A percentile compares a stretch with the other conserved stretches of the same genome.
Conservation (phyloP, 164 flowering plant genomes). For the Saururus chinensis region DNA sequence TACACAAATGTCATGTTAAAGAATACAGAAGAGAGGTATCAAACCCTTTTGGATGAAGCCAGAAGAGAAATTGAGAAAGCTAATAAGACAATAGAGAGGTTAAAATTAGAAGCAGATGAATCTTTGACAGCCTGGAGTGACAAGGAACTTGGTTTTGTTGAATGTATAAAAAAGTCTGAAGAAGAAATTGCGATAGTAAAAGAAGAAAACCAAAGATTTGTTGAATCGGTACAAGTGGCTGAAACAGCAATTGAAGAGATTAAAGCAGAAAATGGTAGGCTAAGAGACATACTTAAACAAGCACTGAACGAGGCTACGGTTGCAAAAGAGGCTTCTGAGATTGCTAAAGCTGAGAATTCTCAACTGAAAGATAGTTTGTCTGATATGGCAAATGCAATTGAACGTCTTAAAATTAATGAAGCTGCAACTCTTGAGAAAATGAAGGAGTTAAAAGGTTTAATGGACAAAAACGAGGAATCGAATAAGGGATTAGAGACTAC, state of each 20-base stretch:
- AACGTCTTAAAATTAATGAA: conserved; percentile 37
- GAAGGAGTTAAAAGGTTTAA: conserved; percentile 38
- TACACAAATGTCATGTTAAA: conserved; percentile 17
- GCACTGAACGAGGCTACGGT: conserved; percentile 74
- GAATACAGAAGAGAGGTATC: conserved; percentile 28
- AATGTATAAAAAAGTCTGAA: conserved; percentile 56
- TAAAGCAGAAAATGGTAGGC: conserved; percentile 51
- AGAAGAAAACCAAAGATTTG: conserved; percentile 34
- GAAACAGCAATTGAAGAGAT: conserved; percentile 29
- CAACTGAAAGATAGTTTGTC: conserved; percentile 52
- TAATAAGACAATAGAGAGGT: conserved; percentile 41
- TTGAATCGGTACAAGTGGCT: conserved; percentile 21
- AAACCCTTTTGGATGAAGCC: conserved; percentile 31
- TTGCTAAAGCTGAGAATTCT: conserved; percentile 63
- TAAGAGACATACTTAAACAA: conserved; percentile 74
- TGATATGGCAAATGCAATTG: conserved; percentile 50
- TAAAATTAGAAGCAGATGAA: conserved; percentile 70
- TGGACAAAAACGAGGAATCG: conserved; percentile 6
- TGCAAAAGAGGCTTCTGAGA: conserved; percentile 72
- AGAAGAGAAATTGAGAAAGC: conserved; percentile 39
- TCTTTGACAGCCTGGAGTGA: conserved; percentile 53
- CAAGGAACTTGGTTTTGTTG: conserved; percentile 61
- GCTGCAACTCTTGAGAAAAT: conserved; percentile 41
- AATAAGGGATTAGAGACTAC: conserved; percentile 7
- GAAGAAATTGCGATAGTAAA: conserved; percentile 35